phyloP scores from a whole-genome alignment of 768 basidiomycete genomes.

The Cyclocybe cylindracea region DNA sequence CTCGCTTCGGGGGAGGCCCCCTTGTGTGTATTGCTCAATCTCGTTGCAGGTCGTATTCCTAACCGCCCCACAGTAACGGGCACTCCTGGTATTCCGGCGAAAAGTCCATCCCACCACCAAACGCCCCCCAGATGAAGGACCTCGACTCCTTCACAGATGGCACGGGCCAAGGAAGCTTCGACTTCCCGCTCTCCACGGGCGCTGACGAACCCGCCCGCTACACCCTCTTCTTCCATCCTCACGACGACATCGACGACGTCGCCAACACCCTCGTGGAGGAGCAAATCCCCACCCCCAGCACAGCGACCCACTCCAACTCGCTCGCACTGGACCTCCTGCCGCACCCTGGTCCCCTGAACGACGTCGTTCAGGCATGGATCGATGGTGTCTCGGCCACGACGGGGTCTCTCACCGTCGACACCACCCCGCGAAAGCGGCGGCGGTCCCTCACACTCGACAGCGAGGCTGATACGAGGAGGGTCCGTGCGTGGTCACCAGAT shows the following conservation, averaged over 20 bases:
- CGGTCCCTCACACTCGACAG: slow-evolving; percentile 38
- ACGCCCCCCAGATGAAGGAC: slow-evolving; percentile 55
- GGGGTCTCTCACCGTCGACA: slow-evolving; percentile 8
- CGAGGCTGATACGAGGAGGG: slow-evolving; percentile 26
- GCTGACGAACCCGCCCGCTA: slow-evolving; percentile 28
- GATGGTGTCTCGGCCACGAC: slow-evolving; percentile 34
- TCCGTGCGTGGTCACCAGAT: slow-evolving; percentile 26
- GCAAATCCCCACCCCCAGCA: slow-evolving; percentile 6
- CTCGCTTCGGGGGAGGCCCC: slow-evolving; percentile 19
- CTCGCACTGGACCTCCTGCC: slow-evolving; percentile 31
- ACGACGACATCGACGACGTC: slow-evolving; percentile 14
- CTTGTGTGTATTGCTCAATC: slow-evolving; percentile 15
- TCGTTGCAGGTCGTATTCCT: slow-evolving; percentile 4
- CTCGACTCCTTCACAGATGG: slow-evolving; percentile 63
- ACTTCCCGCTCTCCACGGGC: slow-evolving; percentile 38
- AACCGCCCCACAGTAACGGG: slow-evolving; percentile 14
- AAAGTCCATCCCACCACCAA: slow-evolving; percentile 31
- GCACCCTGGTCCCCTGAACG: slow-evolving; percentile 22
- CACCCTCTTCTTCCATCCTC: slow-evolving; percentile 29
- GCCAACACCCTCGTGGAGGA: slow-evolving; percentile 8
- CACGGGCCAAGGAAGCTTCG: slow-evolving; percentile 53
- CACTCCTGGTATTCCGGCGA: slow-evolving; percentile 22
- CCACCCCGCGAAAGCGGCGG: slow-evolving; percentile 34
- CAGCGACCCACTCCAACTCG: slow-evolving; percentile 27
- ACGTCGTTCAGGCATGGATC: slow-evolving; percentile 39